These are phyloP conservation scores for Picochlorum sp. DNA, from an alignment of 139 green algal species.

Conservation along the genomic window DNA sequence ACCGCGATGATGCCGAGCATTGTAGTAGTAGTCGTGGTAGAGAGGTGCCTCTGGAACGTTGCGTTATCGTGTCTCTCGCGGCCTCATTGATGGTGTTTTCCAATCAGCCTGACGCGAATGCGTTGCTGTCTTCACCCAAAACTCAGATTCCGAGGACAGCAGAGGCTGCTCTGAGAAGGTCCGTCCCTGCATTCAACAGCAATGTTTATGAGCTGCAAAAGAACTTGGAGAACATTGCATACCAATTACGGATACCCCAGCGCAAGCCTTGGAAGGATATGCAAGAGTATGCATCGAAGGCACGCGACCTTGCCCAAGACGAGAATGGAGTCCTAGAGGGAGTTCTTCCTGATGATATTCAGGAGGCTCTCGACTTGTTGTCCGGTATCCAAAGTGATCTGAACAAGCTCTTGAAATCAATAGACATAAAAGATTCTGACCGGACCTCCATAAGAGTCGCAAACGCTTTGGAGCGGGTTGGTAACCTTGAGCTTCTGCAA, in stretches of 20 bases:
- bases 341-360: constrained; percentile 15
- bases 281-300: constrained; percentile 31
- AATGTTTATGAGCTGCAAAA: constrained; percentile 49
- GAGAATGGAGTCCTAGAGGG: constrained; percentile 28
- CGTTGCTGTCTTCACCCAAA: constrained; percentile 64
- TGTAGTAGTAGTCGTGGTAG: neutral
- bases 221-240: constrained; percentile 47
- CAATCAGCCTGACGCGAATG: constrained; percentile 29
- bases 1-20: too few species aligned
- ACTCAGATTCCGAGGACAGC: constrained; percentile 47
- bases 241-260: constrained; percentile 77
- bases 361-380: constrained; percentile 12
- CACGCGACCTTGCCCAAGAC: constrained; percentile 17
- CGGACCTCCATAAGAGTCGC: constrained; percentile 26
- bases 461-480: constrained; percentile 46
- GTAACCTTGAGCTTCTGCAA: constrained; percentile 68
- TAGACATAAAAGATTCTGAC: constrained; percentile 35
- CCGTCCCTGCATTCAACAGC: constrained; percentile 72
- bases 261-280: constrained; percentile 73
- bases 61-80: constrained; percentile 7
- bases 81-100: neutral
- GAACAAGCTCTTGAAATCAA: constrained; percentile 13
- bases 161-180: constrained; percentile 55
- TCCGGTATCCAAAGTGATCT: constrained; percentile 21
- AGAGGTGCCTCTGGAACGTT: neutral